Percentiles rank a stretch among this genome's conserved stretches.
These are phyloP conservation scores for Avena sativa DNA, from an alignment of 176 grass and related monocot genomes.

Conservation along the genomic window DNA sequence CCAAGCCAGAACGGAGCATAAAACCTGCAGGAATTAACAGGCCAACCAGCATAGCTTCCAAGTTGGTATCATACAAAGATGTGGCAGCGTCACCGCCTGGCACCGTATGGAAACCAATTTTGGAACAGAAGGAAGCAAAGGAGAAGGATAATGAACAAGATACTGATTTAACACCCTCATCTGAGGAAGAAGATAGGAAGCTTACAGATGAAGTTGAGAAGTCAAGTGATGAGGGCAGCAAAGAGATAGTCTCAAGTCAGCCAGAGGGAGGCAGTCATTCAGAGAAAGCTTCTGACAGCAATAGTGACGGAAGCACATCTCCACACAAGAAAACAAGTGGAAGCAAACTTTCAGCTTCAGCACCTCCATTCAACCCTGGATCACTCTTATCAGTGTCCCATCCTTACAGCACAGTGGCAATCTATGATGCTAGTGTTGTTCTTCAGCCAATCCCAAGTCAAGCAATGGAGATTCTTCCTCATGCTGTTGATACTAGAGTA, in stretches of 20 bases:
- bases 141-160: slow-evolving; percentile 44
- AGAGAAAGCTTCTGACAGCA: slow-evolving; percentile 59
- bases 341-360: slow-evolving; percentile 98
- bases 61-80: slow-evolving; percentile 93
- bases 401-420: slow-evolving; percentile 66
- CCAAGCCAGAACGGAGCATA: slow-evolving; percentile 43
- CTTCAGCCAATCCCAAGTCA: slow-evolving; percentile 64
- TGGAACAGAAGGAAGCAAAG: slow-evolving; percentile 66
- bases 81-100: slow-evolving; percentile 88
- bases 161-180: slow-evolving; percentile 42
- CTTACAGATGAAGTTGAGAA: slow-evolving; percentile 58
- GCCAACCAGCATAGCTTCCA: slow-evolving; percentile 72
- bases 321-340: slow-evolving; percentile 60
- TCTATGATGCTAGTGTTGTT: slow-evolving; percentile 70
- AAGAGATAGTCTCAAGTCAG: slow-evolving; percentile 55
- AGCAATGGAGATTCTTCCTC: slow-evolving; percentile 65
- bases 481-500: slow-evolving; percentile 76
- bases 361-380: slow-evolving; percentile 94
- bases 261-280: slow-evolving; percentile 32
- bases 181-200: slow-evolving; percentile 62
- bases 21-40: slow-evolving; percentile 48
- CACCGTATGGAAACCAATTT: slow-evolving; percentile 72
- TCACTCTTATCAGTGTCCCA: slow-evolving; percentile 73
- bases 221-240: slow-evolving; percentile 50
- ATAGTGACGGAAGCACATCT: slow-evolving; percentile 52